These are phyloP conservation scores for Rosa hybrid DNA, from an alignment of 331 rosid genomes.

Conservation along the genomic window DNA sequence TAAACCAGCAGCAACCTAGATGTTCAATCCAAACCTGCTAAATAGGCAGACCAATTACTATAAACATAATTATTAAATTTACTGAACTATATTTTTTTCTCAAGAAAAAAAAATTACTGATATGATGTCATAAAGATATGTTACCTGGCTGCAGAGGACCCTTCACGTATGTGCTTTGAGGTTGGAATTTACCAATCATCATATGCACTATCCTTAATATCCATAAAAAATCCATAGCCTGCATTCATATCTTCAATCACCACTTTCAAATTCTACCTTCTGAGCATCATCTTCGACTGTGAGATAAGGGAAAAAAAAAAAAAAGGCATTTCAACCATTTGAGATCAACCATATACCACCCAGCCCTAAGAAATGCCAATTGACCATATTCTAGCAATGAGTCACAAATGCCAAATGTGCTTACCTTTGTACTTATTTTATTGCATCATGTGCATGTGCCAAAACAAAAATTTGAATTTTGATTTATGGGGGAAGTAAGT, in stretches of 20 bases:
- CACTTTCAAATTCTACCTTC: neutral
- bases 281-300: conserved; percentile 4
- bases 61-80: neutral
- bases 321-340: neutral
- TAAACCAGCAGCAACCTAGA: neutral
- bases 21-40: conserved; percentile 11
- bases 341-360: neutral
- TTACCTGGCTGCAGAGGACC: conserved; percentile 24
- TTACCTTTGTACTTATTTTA: neutral
- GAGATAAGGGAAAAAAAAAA: neutral
- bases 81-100: neutral
- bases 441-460: neutral
- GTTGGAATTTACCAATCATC: conserved; percentile 5
- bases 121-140: conserved; percentile 4
- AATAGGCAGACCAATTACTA: conserved; percentile 2
- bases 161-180: neutral
- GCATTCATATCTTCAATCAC: neutral
- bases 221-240: neutral
- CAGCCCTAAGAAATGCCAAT: conserved; percentile 1
- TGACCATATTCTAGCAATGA: neutral
- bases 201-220: conserved; percentile 1
- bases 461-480: neutral
- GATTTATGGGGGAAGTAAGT: neutral
- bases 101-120: neutral
- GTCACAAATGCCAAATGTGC: neutral